Conservation (phyloP, 495 filamentous ascomycete genomes). For the Neurospora pannonica region DNA sequence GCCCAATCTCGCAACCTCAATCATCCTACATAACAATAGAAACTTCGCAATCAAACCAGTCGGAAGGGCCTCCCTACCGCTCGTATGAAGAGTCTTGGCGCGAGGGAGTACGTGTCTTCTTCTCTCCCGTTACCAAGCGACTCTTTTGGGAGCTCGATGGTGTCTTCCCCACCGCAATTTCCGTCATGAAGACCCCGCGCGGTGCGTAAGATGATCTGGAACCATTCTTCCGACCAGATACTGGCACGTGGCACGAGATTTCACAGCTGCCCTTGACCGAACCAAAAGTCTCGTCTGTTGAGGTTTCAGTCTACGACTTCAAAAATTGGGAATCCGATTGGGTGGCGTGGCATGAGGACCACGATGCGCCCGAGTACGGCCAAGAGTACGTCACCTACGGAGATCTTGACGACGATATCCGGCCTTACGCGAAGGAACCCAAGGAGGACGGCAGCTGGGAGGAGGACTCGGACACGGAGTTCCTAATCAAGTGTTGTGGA, state of each 20-base stretch:
- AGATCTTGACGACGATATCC: constrained; percentile 11
- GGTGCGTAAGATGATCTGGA: constrained; percentile 4
- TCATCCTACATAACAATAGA: too few relatives aligned
- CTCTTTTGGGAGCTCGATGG: constrained; percentile 14
- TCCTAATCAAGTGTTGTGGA: constrained; percentile 7
- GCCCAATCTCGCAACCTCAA: too few relatives aligned
- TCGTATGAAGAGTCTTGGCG: not conserved
- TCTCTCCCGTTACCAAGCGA: not conserved
- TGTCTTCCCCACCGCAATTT: constrained; percentile 12
- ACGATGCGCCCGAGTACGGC: not conserved
- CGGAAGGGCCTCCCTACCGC: constrained; percentile 4
- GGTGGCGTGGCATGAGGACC: constrained; percentile 7
- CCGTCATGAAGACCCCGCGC: constrained; percentile 13
- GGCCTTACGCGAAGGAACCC: too few relatives aligned
- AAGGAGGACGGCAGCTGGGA: constrained; percentile 11
- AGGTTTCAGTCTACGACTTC: constrained; percentile 4
- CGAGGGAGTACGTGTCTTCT: not conserved
- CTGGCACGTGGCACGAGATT: constrained; percentile 14
- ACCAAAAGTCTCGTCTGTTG: constrained; percentile 17
- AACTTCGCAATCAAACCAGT: too few relatives aligned
- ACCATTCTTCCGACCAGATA: constrained; percentile 7
- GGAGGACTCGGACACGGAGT: constrained; percentile 4
- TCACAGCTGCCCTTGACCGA: constrained; percentile 12
- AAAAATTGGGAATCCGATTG: constrained; percentile 11
- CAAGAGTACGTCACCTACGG: constrained; percentile 8